Conservation (phyloP, 2,329 filamentous ascomycete species). For the Cladobotryum protrusum region DNA sequence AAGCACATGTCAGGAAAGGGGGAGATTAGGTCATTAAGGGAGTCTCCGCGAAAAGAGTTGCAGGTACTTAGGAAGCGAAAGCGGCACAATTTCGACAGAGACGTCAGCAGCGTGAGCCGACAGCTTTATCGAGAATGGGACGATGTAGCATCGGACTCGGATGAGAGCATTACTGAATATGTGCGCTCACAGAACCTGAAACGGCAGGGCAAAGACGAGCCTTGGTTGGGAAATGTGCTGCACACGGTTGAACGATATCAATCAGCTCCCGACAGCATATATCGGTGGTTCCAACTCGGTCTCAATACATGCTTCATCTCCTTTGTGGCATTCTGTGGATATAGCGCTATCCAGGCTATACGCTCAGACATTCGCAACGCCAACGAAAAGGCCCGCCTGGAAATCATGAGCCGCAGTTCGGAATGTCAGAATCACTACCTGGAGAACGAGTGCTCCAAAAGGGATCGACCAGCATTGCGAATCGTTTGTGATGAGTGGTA, state of each 20-base stretch:
- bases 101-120: slow-evolving; percentile 45
- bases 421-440: slow-evolving; percentile 67
- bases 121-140: slow-evolving; percentile 37
- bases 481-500: slow-evolving; percentile 74
- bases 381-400: slow-evolving; percentile 59
- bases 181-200: slow-evolving; percentile 7
- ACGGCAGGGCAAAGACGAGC: slow-evolving; percentile 8
- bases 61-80: slow-evolving; percentile 45
- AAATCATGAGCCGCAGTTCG: slow-evolving; percentile 66
- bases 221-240: slow-evolving; percentile 40
- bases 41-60: slow-evolving; percentile 23
- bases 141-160: slow-evolving; percentile 45
- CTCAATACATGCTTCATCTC: slow-evolving; percentile 59
- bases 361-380: slow-evolving; percentile 69
- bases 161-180: slow-evolving; percentile 23
- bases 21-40: slow-evolving; percentile 49
- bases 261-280: slow-evolving; percentile 52
- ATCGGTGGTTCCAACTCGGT: slow-evolving; percentile 52
- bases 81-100: slow-evolving; percentile 44
- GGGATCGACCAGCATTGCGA: slow-evolving; percentile 66
- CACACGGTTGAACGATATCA: slow-evolving; percentile 51
- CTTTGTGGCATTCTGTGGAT: slow-evolving; percentile 58
- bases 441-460: slow-evolving; percentile 65
- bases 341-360: slow-evolving; percentile 62
- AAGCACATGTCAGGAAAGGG: slow-evolving; percentile 52